A percentile compares a stretch with the other conserved stretches of the same genome.
Conservation (phyloP, 495 filamentous ascomycete species). For the Aspergillus haitiensis region DNA sequence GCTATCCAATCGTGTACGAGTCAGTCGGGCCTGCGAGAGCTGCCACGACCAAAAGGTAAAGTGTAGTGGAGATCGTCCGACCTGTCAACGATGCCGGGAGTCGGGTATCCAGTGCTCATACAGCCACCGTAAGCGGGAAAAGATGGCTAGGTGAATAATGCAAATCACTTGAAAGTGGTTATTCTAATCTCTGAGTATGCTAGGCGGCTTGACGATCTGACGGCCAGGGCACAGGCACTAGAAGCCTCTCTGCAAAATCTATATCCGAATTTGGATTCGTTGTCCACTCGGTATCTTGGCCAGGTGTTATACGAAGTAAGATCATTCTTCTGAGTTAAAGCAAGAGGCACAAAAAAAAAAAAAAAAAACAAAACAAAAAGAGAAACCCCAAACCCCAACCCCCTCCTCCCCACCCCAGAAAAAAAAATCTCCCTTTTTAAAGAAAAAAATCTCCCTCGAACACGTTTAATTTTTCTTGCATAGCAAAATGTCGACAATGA, state of each 20-base stretch:
- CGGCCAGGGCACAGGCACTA: conserved; percentile 34
- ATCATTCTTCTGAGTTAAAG: not conserved
- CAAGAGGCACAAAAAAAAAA: too few relatives aligned
- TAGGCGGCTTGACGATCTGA: conserved; percentile 46
- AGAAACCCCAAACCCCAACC: too few relatives aligned
- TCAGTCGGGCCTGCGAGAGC: conserved; percentile 66
- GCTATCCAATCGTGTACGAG: conserved; percentile 40
- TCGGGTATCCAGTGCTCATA: conserved; percentile 53
- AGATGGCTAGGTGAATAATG: conserved; percentile 52
- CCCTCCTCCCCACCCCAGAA: too few relatives aligned
- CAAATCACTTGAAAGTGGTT: not conserved
- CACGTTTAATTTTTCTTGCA: conserved; percentile 1
- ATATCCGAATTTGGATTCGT: conserved; percentile 34
- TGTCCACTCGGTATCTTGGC: conserved; percentile 40
- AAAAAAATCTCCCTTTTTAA: not conserved
- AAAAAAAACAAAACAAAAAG: too few relatives aligned
- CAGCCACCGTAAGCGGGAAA: conserved; percentile 60
- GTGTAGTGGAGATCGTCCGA: conserved; percentile 58
- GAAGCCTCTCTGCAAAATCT: conserved; percentile 42
- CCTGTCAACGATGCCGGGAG: conserved; percentile 58
- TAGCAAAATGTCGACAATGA: conserved; percentile 19
- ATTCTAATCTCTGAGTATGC: conserved; percentile 22
- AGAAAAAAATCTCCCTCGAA: not conserved
- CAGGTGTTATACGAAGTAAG: conserved; percentile 37
- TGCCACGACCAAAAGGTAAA: conserved; percentile 71